A percentile compares a stretch with the other conserved stretches of the same genome.
phyloP scores from a whole-genome alignment of 2,329 filamentous ascomycete species.

The Epichloe elymi region DNA sequence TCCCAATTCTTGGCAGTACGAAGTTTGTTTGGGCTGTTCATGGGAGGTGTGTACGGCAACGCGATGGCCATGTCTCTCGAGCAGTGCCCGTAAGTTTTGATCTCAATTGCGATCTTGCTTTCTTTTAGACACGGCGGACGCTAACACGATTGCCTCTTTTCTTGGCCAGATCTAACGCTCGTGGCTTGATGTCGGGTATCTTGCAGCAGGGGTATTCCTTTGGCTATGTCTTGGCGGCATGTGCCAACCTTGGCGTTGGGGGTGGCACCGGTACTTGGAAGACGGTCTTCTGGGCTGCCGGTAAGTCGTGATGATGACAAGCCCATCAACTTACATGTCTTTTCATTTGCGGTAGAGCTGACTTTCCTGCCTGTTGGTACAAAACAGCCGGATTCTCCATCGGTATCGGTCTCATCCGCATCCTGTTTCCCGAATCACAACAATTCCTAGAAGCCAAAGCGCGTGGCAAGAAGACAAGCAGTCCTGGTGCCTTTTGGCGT shows the following conservation, averaged over 20 bases:
- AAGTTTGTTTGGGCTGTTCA: conserved; percentile 62
- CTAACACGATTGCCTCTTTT: conserved; percentile 9
- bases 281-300: conserved; percentile 59
- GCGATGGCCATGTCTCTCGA: conserved; percentile 68
- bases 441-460: conserved; percentile 62
- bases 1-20: conserved; percentile 62
- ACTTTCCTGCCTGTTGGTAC: not conserved
- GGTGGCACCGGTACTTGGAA: conserved; percentile 54
- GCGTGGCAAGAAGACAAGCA: conserved; percentile 35
- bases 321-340: not conserved
- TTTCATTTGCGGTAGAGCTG: not conserved
- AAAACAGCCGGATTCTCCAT: conserved; percentile 48
- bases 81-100: conserved; percentile 46
- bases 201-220: conserved; percentile 72
- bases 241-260: conserved; percentile 61
- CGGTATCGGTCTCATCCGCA: conserved; percentile 52
- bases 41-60: conserved; percentile 72
- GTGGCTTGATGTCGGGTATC: conserved; percentile 72
- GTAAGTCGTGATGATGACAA: conserved; percentile 12
- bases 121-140: not conserved
- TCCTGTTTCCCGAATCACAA: conserved; percentile 59
- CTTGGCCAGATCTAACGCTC: conserved; percentile 40
- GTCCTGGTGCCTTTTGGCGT: conserved; percentile 46
- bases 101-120: too few relatives aligned
- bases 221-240: conserved; percentile 68